phyloP scores from a whole-genome alignment of 768 basidiomycete species.

The Boletus vinaceobasis region DNA sequence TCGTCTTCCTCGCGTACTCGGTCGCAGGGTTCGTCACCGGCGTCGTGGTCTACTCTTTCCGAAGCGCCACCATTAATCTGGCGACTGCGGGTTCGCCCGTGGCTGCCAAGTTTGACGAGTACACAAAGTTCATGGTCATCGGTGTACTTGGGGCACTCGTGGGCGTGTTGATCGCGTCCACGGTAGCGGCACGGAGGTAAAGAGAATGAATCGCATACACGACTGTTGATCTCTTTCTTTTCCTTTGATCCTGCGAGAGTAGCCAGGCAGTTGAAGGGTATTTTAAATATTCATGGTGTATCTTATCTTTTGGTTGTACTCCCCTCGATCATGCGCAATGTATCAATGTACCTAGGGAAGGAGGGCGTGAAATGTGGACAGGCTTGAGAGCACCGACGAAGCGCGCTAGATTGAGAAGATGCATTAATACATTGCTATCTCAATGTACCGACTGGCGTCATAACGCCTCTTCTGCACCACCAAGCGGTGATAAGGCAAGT shows the following conservation, averaged over 20 bases:
- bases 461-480: neutral
- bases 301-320: neutral
- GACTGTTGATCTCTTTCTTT: neutral
- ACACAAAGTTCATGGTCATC: slow-evolving; percentile 60
- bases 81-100: slow-evolving; percentile 31
- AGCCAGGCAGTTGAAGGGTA: neutral
- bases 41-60: slow-evolving; percentile 62
- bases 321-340: neutral
- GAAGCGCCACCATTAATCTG: slow-evolving; percentile 43
- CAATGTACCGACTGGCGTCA: no score
- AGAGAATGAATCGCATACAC: no score
- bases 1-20: slow-evolving; percentile 71
- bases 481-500: neutral
- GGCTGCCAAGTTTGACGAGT: slow-evolving; percentile 50
- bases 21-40: slow-evolving; percentile 65
- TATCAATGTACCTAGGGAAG: neutral
- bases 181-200: slow-evolving; percentile 30
- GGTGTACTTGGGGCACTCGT: slow-evolving; percentile 62
- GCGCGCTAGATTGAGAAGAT: no score
- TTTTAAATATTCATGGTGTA: slow-evolving; percentile 3
- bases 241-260: neutral
- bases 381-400: no score
- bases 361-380: no score
- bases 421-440: no score
- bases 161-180: slow-evolving; percentile 56